Percentiles rank a stretch among this genome's conserved stretches.
Conservation (phyloP, 2,329 filamentous ascomycete genomes). For the Colletotrichum navitas region DNA sequence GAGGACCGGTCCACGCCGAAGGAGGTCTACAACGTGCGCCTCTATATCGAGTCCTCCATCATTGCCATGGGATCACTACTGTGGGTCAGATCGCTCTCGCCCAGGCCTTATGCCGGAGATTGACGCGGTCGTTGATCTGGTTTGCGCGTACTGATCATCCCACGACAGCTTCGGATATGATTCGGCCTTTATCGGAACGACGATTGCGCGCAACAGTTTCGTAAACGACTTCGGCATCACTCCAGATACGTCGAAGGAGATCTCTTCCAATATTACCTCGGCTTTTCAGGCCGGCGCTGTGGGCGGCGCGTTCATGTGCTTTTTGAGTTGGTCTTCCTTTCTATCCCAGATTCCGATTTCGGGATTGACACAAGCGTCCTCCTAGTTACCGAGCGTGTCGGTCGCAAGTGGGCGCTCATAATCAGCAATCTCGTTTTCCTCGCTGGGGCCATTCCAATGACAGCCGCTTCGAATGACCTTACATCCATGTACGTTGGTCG, state of each 20-base stretch:
- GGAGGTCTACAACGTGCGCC: constrained; percentile 66
- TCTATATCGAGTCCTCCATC: constrained; percentile 62
- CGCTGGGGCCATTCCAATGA: constrained; percentile 59
- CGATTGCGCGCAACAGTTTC: constrained; percentile 63
- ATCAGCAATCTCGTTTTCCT: constrained; percentile 59
- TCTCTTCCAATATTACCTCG: constrained; percentile 60
- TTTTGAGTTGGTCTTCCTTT: constrained; percentile 48
- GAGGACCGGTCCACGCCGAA: constrained; percentile 68
- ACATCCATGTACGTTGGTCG: constrained; percentile 65
- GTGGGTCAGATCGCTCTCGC: constrained; percentile 45
- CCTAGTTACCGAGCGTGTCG: constrained; percentile 60
- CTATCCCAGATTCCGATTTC: too few relatives aligned
- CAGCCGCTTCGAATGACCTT: constrained; percentile 55
- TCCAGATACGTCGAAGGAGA: constrained; percentile 47
- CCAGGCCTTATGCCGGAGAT: neutral
- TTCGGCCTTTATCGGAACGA: constrained; percentile 66
- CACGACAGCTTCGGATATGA: constrained; percentile 64
- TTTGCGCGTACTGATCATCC: too few relatives aligned
- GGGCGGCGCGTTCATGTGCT: constrained; percentile 64
- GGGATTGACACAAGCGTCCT: neutral
- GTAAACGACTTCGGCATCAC: constrained; percentile 55
- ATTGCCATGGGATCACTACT: constrained; percentile 62
- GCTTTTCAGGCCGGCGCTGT: constrained; percentile 64
- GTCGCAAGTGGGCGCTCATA: constrained; percentile 64
- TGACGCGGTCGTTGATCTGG: neutral